phyloP scores from a whole-genome alignment of 306 rosid genomes.

The Acmispon strigosus region DNA sequence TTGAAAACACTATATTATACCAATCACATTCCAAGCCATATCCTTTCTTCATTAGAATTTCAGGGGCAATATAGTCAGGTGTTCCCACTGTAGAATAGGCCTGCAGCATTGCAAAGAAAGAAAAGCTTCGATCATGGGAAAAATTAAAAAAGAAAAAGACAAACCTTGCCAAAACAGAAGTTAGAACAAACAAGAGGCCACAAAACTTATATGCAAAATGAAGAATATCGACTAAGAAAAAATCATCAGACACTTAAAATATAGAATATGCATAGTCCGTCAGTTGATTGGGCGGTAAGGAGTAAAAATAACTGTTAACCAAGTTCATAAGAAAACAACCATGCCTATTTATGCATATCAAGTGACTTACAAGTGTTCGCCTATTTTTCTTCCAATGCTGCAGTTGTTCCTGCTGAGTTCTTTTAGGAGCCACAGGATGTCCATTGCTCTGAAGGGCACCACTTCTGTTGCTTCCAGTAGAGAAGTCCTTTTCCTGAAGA shows the following conservation, averaged over 20 bases:
- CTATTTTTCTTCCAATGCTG: constrained; percentile 99
- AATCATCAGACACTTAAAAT: constrained; percentile 3
- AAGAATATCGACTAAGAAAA: neutral
- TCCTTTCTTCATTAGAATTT: constrained; percentile 96
- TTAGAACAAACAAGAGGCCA: constrained; percentile 6
- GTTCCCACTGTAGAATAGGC: constrained; percentile 99
- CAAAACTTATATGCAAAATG: constrained; percentile 1
- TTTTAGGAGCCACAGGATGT: constrained; percentile 79
- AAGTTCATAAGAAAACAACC: constrained; percentile 11
- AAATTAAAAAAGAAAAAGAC: neutral
- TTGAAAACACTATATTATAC: constrained; percentile 22
- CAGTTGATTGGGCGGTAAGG: neutral
- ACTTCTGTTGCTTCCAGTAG: constrained; percentile 71
- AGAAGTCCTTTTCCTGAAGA: constrained; percentile 93
- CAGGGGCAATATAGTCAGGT: constrained; percentile 98
- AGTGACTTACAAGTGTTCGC: constrained; percentile 86
- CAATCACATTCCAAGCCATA: constrained; percentile 99
- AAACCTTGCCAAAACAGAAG: neutral
- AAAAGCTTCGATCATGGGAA: constrained; percentile 16
- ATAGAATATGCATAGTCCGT: neutral
- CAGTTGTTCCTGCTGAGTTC: constrained; percentile 96
- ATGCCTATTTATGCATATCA: constrained; percentile 18
- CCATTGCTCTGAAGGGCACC: constrained; percentile 96
- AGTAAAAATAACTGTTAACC: neutral
- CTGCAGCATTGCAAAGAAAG: constrained; percentile 36